Evolutionary conservation across 257 asterid species (phyloP).

Genomic region (Solanum pinnatisectum): DNA sequence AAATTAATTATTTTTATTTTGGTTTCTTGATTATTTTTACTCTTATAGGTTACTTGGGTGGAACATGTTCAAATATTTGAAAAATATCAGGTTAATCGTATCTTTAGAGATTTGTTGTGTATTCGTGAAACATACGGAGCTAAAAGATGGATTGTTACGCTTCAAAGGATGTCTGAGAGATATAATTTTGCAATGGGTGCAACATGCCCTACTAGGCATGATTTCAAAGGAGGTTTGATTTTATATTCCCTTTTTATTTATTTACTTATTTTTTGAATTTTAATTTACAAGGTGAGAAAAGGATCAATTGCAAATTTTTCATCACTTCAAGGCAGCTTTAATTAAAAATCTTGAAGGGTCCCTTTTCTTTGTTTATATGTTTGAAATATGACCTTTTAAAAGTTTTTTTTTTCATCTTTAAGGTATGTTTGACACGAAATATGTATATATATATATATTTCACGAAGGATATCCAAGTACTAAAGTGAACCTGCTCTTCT

Average conservation of each 20-base stretch:
- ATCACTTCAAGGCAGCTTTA: neutral
- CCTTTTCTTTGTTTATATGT: neutral
- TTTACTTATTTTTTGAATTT: neutral
- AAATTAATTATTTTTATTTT: neutral
- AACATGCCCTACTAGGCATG: conserved; percentile 14
- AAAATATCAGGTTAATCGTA: conserved; percentile 34
- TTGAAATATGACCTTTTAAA: neutral
- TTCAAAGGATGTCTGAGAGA: conserved; percentile 61
- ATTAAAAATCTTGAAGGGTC: conserved; percentile 20
- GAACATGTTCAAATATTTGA: conserved; percentile 77
- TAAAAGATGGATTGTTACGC: conserved; percentile 49
- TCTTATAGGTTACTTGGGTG: conserved; percentile 59
- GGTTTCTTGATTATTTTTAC: neutral
- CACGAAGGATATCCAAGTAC: too few relatives aligned
- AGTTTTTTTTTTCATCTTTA: neutral
- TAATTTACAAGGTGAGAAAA: neutral
- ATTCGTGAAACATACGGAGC: conserved; percentile 63
- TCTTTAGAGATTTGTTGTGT: conserved; percentile 46
- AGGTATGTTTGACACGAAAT: neutral
- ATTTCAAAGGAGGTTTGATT: conserved; percentile 42
- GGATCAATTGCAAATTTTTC: neutral
- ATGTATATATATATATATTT: too few relatives aligned
- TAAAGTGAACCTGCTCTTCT: too few relatives aligned
- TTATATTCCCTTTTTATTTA: neutral
- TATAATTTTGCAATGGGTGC: conserved; percentile 28